Evolutionary conservation across 75 land plant genomes (phyloP).

Genomic region (Azolla pinnata): DNA sequence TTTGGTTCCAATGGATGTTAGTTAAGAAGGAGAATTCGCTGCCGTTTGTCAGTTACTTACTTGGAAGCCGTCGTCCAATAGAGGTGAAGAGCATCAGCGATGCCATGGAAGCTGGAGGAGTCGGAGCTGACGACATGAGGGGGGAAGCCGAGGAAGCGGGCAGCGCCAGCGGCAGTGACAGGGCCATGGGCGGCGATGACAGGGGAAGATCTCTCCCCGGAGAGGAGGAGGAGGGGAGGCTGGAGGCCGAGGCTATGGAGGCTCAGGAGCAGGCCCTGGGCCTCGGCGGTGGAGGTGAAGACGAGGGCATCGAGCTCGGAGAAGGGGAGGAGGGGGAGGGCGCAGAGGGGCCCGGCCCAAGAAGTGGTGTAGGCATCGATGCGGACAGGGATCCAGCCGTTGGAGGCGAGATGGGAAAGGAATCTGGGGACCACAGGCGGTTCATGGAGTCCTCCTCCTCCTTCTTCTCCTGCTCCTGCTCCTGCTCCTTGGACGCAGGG

Average conservation of each 20-base stretch:
- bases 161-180: conserved; percentile 61
- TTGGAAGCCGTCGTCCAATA: no score
- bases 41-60: no score
- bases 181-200: conserved; percentile 73
- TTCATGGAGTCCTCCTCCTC: conserved; percentile 44
- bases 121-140: conserved; percentile 42
- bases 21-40: no score
- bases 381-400: conserved; percentile 41
- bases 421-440: conserved; percentile 63
- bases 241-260: conserved; percentile 30
- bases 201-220: conserved; percentile 17
- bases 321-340: conserved; percentile 13
- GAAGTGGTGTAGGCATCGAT: conserved; percentile 52
- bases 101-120: conserved; percentile 52
- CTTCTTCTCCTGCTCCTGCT: no score
- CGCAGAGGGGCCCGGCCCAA: conserved; percentile 52
- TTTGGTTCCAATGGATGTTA: no score
- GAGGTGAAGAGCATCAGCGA: conserved; percentile 35
- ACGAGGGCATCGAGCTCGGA: conserved; percentile 43
- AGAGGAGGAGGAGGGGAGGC: conserved; percentile 14
- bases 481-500: conserved; percentile 32
- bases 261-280: conserved; percentile 60
- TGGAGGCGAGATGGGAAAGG: conserved; percentile 19
- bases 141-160: conserved; percentile 35
- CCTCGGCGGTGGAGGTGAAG: conserved; percentile 66